Base-by-base conservation (phyloP, 208 protist species). In the Wallacemonas sp. region DNA sequence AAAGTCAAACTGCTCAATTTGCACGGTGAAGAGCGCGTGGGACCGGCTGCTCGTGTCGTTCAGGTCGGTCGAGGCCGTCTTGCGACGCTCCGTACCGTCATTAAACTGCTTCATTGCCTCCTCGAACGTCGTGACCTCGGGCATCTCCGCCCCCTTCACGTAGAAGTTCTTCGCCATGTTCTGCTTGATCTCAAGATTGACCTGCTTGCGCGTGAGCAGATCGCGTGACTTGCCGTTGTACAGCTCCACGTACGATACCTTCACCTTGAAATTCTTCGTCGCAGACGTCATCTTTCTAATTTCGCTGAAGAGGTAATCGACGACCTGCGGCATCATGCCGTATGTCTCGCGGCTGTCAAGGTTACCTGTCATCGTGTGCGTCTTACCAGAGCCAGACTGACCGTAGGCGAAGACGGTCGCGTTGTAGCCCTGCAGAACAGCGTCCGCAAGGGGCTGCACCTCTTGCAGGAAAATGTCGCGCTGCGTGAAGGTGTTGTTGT, bases 91-190 rank as follows among this genome's bases (percentile, higher is more conserved):
- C 14, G 90, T 97, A 21, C 89, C 90, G n/a, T 81, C 77, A 59
- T 95, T 87, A 66, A 97, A 97, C 76, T 79, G 85, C 38, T 82
- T 79, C 63, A 97, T 86, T 26, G 88, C 86, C 66, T 95, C 89
- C 47, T 86, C 77, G 63, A 91, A 90, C 61, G 56, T 82, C 12
- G 88, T 91, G 66, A 95, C 89, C 78, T 97, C 88, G 0, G 89
- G 88, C 85, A 90, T 93, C 59, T 93, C 91, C 15, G 91, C 88
- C 26, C 88, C 92, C 55, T 91, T 93, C 11, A 95, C 92, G 72
- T 95, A 94, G 71, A 97, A 97, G 72, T 95, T 97, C 72, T 96
- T 94, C 3, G 84, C 59, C 85, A 91, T 90, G 70, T 93, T 96
- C 66, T 94, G 88, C 72, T 95, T 95, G 63, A 95, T 97, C 67